These are phyloP conservation scores for Peribolospora kevripleyi DNA, from an alignment of 768 basidiomycete genomes.

Conservation along the genomic window DNA sequence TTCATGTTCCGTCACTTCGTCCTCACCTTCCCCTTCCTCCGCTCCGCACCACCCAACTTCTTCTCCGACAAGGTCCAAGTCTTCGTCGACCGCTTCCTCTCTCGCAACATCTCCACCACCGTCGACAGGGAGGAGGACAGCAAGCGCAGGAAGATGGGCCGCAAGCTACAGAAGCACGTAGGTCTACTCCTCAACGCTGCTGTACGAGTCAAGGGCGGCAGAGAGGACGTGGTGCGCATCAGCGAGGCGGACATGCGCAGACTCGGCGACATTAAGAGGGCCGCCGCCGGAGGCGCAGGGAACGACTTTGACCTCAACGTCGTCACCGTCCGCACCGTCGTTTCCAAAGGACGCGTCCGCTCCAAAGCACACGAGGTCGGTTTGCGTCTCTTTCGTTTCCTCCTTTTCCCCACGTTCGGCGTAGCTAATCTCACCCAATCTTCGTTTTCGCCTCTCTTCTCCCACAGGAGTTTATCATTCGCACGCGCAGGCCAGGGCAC, in stretches of 20 bases:
- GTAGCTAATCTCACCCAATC: neutral
- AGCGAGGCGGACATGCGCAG: slow-evolving; percentile 60
- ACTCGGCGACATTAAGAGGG: slow-evolving; percentile 28
- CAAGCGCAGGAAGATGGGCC: slow-evolving; percentile 41
- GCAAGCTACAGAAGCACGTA: slow-evolving; percentile 62
- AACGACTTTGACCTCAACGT: slow-evolving; percentile 73
- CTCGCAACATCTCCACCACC: slow-evolving; percentile 46
- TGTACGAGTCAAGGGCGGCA: slow-evolving; percentile 35
- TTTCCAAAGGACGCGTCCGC: slow-evolving; percentile 62
- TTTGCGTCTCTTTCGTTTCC: slow-evolving; percentile 4
- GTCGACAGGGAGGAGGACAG: slow-evolving; percentile 31
- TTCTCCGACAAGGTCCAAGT: slow-evolving; percentile 89
- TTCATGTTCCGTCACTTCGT: slow-evolving; percentile 82
- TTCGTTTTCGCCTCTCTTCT: neutral
- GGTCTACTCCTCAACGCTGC: slow-evolving; percentile 58
- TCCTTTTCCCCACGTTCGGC: neutral
- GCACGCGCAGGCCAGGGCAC: slow-evolving; percentile 47
- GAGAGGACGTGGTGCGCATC: slow-evolving; percentile 72
- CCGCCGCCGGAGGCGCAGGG: neutral
- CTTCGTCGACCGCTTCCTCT: slow-evolving; percentile 56
- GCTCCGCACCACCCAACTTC: slow-evolving; percentile 65
- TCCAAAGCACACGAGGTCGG: slow-evolving; percentile 66
- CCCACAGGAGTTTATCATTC: slow-evolving; percentile 72
- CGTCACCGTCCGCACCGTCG: slow-evolving; percentile 56
- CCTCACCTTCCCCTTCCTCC: slow-evolving; percentile 84